Conservation (phyloP, 139 green algal species). For the Chlorella sp. region DNA sequence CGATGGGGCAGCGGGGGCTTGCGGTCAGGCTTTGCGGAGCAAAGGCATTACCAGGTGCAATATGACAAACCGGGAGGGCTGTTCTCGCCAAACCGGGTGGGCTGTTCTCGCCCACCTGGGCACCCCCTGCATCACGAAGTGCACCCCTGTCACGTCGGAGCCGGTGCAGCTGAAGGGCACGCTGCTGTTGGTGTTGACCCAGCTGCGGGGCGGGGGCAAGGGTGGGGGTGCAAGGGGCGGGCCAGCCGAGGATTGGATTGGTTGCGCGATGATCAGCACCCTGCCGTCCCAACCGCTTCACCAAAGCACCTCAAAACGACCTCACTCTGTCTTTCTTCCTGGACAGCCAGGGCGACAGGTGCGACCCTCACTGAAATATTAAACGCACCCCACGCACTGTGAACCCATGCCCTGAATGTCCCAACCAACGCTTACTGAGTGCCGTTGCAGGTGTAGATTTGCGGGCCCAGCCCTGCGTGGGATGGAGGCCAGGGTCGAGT, state of each 20-base stretch:
- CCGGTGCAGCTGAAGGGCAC: slow-evolving; percentile 4
- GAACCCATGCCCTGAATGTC: background rate
- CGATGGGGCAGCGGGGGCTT: too few species aligned
- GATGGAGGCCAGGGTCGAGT: background rate
- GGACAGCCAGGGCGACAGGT: too few species aligned
- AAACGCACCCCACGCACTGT: too few species aligned
- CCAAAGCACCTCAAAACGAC: too few species aligned
- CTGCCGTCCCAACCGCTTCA: too few species aligned
- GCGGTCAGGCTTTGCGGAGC: too few species aligned
- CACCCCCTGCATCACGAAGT: background rate
- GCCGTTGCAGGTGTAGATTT: slow-evolving; percentile 22
- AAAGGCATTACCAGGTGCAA: too few species aligned
- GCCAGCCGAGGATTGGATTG: background rate
- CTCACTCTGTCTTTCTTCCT: too few species aligned
- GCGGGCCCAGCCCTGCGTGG: background rate
- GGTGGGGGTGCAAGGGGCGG: background rate
- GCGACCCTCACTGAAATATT: too few species aligned
- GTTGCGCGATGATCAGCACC: too few species aligned
- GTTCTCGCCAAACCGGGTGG: too few species aligned
- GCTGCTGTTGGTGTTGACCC: background rate
- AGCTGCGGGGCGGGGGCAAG: background rate
- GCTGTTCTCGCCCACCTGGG: background rate
- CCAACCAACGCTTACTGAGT: background rate
- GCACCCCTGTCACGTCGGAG: background rate
- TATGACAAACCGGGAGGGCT: too few species aligned